These are phyloP conservation scores for Cardamine chenopodiifolia DNA, from an alignment of 345 rosid species.

Conservation along the genomic window DNA sequence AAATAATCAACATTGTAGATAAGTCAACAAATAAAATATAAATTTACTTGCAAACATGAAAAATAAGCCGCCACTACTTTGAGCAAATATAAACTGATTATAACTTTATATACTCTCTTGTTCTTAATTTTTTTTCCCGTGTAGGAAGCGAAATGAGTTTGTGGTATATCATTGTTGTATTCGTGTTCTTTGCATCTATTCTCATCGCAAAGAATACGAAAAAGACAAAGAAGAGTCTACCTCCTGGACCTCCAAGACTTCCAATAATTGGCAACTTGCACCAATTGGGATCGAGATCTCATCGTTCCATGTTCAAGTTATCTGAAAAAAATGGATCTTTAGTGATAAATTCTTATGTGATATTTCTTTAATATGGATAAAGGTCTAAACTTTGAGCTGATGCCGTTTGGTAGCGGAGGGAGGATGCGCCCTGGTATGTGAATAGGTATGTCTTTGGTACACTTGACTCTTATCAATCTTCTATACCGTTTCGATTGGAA, in stretches of 20 bases:
- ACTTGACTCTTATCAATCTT: constrained; percentile 54
- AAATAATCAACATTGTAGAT: neutral
- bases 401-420: constrained; percentile 68
- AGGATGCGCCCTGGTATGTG: constrained; percentile 64
- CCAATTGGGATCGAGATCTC: constrained; percentile 49
- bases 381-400: constrained; percentile 54
- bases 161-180: constrained; percentile 18
- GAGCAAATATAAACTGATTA: neutral
- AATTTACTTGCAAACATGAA: neutral
- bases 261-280: constrained; percentile 53
- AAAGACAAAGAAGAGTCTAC: constrained; percentile 23
- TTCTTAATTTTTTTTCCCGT: neutral
- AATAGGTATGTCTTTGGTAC: constrained; percentile 46
- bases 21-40: neutral
- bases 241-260: constrained; percentile 47
- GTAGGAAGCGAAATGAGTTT: constrained; percentile 23
- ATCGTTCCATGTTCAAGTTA: constrained; percentile 40
- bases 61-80: neutral
- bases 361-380: too few relatives aligned
- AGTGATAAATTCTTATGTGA: too few relatives aligned
- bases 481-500: constrained; percentile 55
- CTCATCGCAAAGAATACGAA: constrained; percentile 12
- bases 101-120: neutral
- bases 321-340: constrained; percentile 51
- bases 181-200: constrained; percentile 12